phyloP scores from a whole-genome alignment of 768 basidiomycete genomes.

The Mycena maculata region DNA sequence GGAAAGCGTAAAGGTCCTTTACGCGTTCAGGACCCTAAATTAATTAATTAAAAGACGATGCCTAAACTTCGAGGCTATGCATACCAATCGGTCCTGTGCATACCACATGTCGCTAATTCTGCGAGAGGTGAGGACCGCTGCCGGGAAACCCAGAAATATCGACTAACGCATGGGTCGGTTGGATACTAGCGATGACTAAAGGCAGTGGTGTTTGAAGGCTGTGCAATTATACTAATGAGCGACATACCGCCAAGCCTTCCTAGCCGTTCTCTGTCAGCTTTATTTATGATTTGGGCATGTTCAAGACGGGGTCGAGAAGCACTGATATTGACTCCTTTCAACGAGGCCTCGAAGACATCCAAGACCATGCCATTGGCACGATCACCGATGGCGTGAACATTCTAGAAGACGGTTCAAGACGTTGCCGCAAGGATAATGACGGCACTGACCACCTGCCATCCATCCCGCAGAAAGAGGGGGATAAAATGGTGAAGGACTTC shows the following conservation, averaged over 20 bases:
- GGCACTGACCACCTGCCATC: slow-evolving; percentile 88
- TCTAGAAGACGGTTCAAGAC: slow-evolving; percentile 56
- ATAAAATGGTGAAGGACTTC: slow-evolving; percentile 72
- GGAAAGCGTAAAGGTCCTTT: slow-evolving; percentile 89
- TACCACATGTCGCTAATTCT: slow-evolving; percentile 92
- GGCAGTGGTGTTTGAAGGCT: slow-evolving; percentile 18
- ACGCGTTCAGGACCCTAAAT: slow-evolving; percentile 83
- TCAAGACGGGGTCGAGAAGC: slow-evolving; percentile 84
- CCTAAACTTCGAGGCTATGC: neutral
- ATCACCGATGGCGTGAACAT: slow-evolving; percentile 90
- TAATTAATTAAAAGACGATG: slow-evolving; percentile 36
- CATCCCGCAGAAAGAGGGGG: slow-evolving; percentile 77
- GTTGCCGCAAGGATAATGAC: neutral
- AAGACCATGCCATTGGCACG: slow-evolving; percentile 87
- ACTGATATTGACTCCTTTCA: slow-evolving; percentile 69
- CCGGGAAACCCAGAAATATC: slow-evolving; percentile 7
- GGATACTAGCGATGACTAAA: slow-evolving; percentile 88
- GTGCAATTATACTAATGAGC: neutral
- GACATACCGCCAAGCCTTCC: slow-evolving; percentile 79
- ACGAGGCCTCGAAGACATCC: slow-evolving; percentile 81
- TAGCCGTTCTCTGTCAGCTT: slow-evolving; percentile 79
- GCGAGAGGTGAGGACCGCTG: slow-evolving; percentile 23
- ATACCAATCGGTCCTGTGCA: slow-evolving; percentile 82
- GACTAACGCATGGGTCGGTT: slow-evolving; percentile 89
- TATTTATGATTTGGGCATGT: slow-evolving; percentile 89